Conservation (phyloP, 2,329 filamentous ascomycete species). For the Aspergillus vadensis region DNA sequence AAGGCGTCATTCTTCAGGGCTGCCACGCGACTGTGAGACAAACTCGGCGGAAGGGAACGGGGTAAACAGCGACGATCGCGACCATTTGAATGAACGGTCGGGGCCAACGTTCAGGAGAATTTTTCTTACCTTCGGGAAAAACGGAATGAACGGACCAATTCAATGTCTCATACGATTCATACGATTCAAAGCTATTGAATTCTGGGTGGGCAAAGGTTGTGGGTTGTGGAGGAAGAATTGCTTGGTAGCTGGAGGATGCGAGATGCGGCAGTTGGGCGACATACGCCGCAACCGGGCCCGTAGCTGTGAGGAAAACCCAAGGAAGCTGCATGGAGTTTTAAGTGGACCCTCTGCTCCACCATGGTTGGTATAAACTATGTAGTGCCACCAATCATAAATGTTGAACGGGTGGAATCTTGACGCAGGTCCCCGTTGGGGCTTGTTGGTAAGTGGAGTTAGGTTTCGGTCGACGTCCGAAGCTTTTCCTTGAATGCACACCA, state of each 20-base stretch:
- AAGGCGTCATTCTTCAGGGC: slow-evolving; percentile 11
- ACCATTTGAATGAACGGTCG: slow-evolving; percentile 6
- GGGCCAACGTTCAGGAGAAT: background rate
- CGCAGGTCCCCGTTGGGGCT: background rate
- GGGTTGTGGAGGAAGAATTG: background rate
- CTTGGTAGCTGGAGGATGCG: background rate
- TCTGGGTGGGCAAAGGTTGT: background rate
- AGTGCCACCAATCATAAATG: too few relatives aligned
- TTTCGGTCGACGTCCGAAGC: slow-evolving; percentile 2
- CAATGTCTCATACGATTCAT: background rate
- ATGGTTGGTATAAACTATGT: too few relatives aligned
- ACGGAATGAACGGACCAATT: background rate
- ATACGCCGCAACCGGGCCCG: too few relatives aligned
- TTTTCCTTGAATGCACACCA: too few relatives aligned
- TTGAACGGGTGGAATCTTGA: background rate
- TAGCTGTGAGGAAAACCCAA: too few relatives aligned
- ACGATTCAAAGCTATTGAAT: background rate
- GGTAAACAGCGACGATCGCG: slow-evolving; percentile 7
- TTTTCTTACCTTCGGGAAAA: background rate
- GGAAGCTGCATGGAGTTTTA: too few relatives aligned
- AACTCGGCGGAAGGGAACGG: background rate
- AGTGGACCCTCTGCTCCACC: too few relatives aligned
- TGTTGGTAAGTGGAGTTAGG: background rate
- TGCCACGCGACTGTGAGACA: slow-evolving; percentile 11
- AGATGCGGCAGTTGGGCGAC: background rate